Evolutionary conservation across 352 stramenopile genomes (phyloP), one percentile per base, ranked within the genome.

Genomic region (Phytophthora pluvialis): DNA sequence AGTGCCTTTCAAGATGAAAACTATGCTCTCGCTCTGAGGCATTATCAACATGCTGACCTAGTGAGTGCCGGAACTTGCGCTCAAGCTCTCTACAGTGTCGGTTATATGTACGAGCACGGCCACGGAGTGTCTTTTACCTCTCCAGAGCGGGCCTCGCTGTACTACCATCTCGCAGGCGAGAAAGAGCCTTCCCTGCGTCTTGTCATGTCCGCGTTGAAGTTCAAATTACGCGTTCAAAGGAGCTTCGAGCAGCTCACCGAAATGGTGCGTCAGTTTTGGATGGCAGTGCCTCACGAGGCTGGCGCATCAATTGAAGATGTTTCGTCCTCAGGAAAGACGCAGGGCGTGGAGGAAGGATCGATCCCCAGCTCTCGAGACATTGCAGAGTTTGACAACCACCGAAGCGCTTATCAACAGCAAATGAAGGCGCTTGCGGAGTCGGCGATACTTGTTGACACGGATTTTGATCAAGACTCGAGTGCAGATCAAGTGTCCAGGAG

Each of bases 91-190:
- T 97, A 86, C 69, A 96, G 75, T 46, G 68, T 97, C 15, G 93
- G 82, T 1, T 91, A 88, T 54, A 97, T 97, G 89, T 74, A 97
- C 72, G 86, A 97, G 47, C 66, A 88, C 28, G 89, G 81, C 3
- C 32, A 67, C 32, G 70, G 60, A 12, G 56, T 70, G 12, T 40
- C 45, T 28, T 36, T 54, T 5, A 38, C 44, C 47, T 77, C 65
- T 6, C 26, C 31, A 3, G 60, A 72, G 29, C 64, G 65, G 29
- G 64, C 70, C 9, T 44, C 29, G 3, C 16, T 78, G 13, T 78
- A 78, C n/a, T 78, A 75, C 38, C 57, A 72, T 16, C 48, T 78
- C 4, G 60, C 70, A 31, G 70, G 70, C 10, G 60, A 67, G 29
- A 60, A 70, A 28, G 65, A 75, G 15, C 60, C 58, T 3, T 55